A percentile compares a stretch with the other conserved stretches of the same genome.
These are phyloP conservation scores for Cynara cardunculus DNA, from an alignment of 129 eudicot species.

Conservation along the genomic window DNA sequence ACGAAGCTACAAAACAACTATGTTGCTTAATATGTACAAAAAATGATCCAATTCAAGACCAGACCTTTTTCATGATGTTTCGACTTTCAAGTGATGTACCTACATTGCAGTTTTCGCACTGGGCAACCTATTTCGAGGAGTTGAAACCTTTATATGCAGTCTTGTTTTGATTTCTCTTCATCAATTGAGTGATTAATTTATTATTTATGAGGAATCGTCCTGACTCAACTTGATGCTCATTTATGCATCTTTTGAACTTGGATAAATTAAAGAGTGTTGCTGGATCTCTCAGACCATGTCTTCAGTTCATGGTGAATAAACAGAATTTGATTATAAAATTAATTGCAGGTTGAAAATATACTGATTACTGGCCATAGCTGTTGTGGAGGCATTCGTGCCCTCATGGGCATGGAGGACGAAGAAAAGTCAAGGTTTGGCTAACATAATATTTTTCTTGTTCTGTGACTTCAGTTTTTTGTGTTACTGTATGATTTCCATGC, in stretches of 20 bases:
- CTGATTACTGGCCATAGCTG: slow-evolving; percentile 92
- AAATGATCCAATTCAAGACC: background rate
- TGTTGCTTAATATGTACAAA: background rate
- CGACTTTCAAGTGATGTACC: background rate
- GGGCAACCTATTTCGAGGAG: background rate
- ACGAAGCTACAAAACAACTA: background rate
- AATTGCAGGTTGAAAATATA: slow-evolving; percentile 73
- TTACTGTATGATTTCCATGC: background rate
- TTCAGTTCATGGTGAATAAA: background rate
- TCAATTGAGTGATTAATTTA: background rate
- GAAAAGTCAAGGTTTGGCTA: slow-evolving; percentile 54
- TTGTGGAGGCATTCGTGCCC: slow-evolving; percentile 94
- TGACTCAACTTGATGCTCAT: background rate
- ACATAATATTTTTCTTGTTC: background rate
- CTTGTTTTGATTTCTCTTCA: background rate
- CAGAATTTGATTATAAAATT: background rate
- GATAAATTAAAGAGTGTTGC: background rate
- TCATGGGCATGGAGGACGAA: slow-evolving; percentile 85
- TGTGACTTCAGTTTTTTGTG: background rate
- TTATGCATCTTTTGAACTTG: background rate
- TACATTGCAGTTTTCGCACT: background rate
- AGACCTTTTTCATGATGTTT: background rate
- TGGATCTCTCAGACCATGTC: background rate
- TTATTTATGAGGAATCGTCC: background rate
- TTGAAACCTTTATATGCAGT: background rate